A percentile compares a stretch with the other conserved stretches of the same genome.
Evolutionary conservation across 139 green algal species (phyloP).

Genomic region (Pseudopediastrum boryanum): DNA sequence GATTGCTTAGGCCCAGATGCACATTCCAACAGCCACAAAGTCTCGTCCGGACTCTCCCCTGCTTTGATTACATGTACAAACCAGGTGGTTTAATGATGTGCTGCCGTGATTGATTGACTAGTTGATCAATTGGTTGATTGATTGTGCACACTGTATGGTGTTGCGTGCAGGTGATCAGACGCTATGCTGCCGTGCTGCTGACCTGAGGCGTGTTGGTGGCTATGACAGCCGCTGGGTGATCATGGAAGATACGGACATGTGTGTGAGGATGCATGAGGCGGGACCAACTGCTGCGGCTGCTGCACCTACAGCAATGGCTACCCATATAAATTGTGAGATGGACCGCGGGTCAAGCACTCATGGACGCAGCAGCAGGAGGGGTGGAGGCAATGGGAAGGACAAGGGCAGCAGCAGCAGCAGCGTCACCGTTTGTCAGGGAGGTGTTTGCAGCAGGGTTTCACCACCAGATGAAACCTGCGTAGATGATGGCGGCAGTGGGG

Average conservation of each 20-base stretch:
- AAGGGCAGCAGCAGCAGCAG: conserved; percentile 10
- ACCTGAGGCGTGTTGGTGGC: conserved; percentile 63
- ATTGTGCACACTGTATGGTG: background rate
- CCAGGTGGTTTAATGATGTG: background rate
- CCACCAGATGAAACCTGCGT: too few species aligned
- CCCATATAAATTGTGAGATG: background rate
- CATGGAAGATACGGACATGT: conserved; percentile 87
- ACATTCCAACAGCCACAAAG: background rate
- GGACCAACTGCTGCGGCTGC: conserved; percentile 21
- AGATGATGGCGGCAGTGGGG: background rate
- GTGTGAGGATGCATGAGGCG: conserved; percentile 64
- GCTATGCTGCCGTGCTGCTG: conserved; percentile 61
- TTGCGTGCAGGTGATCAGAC: conserved; percentile 65
- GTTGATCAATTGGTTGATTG: background rate
- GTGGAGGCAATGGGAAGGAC: background rate
- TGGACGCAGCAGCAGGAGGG: background rate
- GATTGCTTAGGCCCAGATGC: background rate
- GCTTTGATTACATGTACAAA: background rate
- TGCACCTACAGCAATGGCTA: background rate
- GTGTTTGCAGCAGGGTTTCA: background rate
- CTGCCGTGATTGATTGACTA: too few species aligned
- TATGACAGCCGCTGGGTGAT: conserved; percentile 66
- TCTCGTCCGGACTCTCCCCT: background rate
- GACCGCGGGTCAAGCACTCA: background rate
- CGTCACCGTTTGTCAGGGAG: background rate